phyloP scores from a whole-genome alignment of 768 basidiomycete species.

The Boletus sp. region DNA sequence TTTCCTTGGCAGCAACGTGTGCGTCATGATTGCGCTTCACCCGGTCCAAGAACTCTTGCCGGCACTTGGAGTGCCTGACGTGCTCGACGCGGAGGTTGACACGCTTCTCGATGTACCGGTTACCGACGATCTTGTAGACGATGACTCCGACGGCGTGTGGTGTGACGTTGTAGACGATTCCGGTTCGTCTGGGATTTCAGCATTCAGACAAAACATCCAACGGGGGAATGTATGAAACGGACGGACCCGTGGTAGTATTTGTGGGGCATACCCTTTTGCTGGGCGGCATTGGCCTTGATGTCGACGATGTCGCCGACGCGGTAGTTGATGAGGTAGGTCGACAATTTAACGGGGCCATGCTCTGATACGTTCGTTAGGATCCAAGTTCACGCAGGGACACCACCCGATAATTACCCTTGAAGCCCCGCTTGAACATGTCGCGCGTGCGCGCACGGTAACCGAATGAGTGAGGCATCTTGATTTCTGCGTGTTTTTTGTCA shows the following conservation, averaged over 20 bases:
- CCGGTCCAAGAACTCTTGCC: slow-evolving; percentile 95
- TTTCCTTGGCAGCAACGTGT: slow-evolving; percentile 83
- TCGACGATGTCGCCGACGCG: slow-evolving; percentile 98
- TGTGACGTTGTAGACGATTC: slow-evolving; percentile 98
- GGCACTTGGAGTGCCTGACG: slow-evolving; percentile 93
- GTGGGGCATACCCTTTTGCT: slow-evolving; percentile 99
- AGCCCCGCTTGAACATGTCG: slow-evolving; percentile 99
- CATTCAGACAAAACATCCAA: slow-evolving; percentile 1
- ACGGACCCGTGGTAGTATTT: slow-evolving; percentile 96
- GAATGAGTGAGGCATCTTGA: slow-evolving; percentile 99
- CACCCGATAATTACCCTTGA: slow-evolving; percentile 72
- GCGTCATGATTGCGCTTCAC: slow-evolving; percentile 88
- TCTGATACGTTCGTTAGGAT: slow-evolving; percentile 44
- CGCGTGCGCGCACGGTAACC: slow-evolving; percentile 99
- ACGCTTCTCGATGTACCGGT: slow-evolving; percentile 98
- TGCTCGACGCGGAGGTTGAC: slow-evolving; percentile 98
- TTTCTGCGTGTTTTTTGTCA: slow-evolving; percentile 34
- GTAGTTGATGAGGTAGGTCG: slow-evolving; percentile 92
- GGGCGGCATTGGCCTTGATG: slow-evolving; percentile 98
- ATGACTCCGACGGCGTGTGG: slow-evolving; percentile 94
- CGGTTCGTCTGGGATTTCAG: slow-evolving; percentile 70
- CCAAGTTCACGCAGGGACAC: slow-evolving; percentile 6
- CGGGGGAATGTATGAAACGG: neutral
- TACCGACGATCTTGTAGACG: slow-evolving; percentile 97
- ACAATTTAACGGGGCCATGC: slow-evolving; percentile 85